Conservation (phyloP, 2,329 filamentous ascomycete genomes). For the Fusarium lyarnte region DNA sequence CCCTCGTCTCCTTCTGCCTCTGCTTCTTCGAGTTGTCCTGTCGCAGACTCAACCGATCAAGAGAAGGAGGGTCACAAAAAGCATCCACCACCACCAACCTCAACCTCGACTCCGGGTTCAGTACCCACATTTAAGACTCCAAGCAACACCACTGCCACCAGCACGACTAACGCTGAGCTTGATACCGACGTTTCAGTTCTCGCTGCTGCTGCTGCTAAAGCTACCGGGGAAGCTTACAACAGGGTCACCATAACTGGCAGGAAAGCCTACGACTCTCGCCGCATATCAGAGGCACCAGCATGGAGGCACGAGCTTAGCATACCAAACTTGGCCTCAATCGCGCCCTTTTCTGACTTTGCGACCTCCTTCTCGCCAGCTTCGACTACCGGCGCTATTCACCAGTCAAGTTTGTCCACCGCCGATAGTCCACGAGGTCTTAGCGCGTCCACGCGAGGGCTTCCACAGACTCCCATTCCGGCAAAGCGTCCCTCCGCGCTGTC, state of each 20-base stretch:
- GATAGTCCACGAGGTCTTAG: conserved; percentile 28
- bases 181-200: conserved; percentile 19
- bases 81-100: conserved; percentile 9
- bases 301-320: conserved; percentile 38
- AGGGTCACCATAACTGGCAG: conserved; percentile 18
- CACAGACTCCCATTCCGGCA: conserved; percentile 27
- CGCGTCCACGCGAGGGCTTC: conserved; percentile 23
- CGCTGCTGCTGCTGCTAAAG: conserved; percentile 12
- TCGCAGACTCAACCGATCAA: conserved; percentile 27
- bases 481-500: conserved; percentile 42
- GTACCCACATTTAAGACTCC: conserved; percentile 17
- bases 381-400: conserved; percentile 31
- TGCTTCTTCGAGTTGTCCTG: conserved; percentile 14
- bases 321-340: conserved; percentile 30
- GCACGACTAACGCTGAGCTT: conserved; percentile 1
- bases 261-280: conserved; percentile 25
- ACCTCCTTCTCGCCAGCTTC: conserved; percentile 14
- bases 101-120: conserved; percentile 13
- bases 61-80: conserved; percentile 20
- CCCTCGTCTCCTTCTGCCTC: conserved; percentile 27
- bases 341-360: conserved; percentile 19
- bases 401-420: conserved; percentile 33
- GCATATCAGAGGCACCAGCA: conserved; percentile 26
- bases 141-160: conserved; percentile 10
- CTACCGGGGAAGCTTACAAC: conserved; percentile 22